Percentiles rank a stretch among this genome's conserved stretches.
Conservation (phyloP, 257 asterid genomes). For the Solanum corneliomulleri region DNA sequence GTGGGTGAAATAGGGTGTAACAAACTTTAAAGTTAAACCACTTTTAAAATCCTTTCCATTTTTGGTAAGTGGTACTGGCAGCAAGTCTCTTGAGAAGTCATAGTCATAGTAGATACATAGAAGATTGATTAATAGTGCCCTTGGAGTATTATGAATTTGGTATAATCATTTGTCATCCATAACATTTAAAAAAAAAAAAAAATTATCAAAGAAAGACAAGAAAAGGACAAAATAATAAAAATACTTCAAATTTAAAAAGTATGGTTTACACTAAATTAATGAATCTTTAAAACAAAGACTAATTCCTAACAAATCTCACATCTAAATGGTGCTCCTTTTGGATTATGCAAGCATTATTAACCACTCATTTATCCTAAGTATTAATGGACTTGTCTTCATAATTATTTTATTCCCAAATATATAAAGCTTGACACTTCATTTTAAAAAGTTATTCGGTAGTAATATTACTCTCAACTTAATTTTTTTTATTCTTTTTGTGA, state of each 20-base stretch:
- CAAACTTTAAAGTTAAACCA: neutral
- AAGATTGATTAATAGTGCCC: slow-evolving; percentile 12
- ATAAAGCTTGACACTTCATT: slow-evolving; percentile 11
- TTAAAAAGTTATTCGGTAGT: slow-evolving; percentile 7
- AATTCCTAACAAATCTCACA: slow-evolving; percentile 36
- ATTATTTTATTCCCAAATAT: neutral
- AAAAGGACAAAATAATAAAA: slow-evolving; percentile 34
- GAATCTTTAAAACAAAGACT: slow-evolving; percentile 21
- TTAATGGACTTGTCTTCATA: neutral
- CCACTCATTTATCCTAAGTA: neutral
- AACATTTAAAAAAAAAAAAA: neutral
- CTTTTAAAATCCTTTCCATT: neutral
- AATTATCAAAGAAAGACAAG: slow-evolving; percentile 8
- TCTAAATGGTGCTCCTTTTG: neutral
- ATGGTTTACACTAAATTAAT: slow-evolving; percentile 24
- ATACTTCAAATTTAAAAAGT: slow-evolving; percentile 11
- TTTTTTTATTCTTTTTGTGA: neutral
- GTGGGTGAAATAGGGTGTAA: neutral
- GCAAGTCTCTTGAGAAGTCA: neutral
- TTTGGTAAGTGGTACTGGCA: neutral
- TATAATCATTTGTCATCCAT: slow-evolving; percentile 28
- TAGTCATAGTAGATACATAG: slow-evolving; percentile 2
- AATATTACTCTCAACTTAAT: slow-evolving; percentile 7
- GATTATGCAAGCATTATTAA: slow-evolving; percentile 4
- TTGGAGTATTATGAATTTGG: slow-evolving; percentile 28